Evolutionary conservation across 2,329 filamentous ascomycete species (phyloP).

Genomic region (Diaporthe nobilis): DNA sequence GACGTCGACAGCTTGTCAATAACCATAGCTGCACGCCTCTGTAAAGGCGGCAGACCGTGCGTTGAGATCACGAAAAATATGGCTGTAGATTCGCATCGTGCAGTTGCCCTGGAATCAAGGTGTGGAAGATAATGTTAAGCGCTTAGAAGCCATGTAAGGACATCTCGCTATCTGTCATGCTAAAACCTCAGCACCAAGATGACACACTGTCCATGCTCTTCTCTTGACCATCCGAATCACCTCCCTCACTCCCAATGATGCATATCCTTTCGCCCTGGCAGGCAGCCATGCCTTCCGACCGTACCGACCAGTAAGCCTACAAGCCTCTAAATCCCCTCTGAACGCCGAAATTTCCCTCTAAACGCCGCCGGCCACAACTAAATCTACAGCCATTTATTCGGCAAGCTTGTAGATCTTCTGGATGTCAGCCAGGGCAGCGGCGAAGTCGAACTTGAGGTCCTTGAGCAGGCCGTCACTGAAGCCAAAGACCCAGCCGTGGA

Average conservation of each 20-base stretch:
- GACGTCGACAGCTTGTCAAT: no score
- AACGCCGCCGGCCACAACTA: neutral
- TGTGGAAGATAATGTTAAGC: no score
- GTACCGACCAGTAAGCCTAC: neutral
- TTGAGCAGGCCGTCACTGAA: conserved; percentile 76
- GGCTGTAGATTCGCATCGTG: neutral
- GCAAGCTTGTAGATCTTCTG: conserved; percentile 73
- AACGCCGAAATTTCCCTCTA: conserved; percentile 12
- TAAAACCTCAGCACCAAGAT: neutral
- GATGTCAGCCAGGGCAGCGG: conserved; percentile 64
- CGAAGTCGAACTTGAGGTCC: conserved; percentile 71
- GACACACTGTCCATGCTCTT: neutral
- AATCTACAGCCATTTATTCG: conserved; percentile 15
- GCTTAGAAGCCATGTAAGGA: neutral
- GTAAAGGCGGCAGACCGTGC: neutral
- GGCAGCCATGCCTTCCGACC: neutral
- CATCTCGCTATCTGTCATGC: neutral
- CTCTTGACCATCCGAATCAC: neutral
- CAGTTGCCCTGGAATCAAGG: neutral
- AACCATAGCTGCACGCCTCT: neutral
- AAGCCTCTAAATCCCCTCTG: neutral
- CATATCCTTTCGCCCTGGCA: neutral
- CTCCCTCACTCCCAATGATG: neutral
- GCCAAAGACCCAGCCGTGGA: conserved; percentile 82
- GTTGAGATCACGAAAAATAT: neutral